phyloP scores from a whole-genome alignment of 345 rosid genomes.

The Eucalyptus microcorys region DNA sequence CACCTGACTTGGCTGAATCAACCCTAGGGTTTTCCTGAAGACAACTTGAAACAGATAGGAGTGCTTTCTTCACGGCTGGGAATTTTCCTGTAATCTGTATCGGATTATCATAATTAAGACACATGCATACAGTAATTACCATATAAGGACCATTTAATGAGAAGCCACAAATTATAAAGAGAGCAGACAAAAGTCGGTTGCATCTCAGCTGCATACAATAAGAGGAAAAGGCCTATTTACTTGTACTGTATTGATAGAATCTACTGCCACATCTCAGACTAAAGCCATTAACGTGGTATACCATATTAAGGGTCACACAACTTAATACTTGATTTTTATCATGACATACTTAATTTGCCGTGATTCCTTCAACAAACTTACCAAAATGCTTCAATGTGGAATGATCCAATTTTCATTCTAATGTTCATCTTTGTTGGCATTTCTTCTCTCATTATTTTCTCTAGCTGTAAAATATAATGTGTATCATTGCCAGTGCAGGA shows the following conservation, averaged over 20 bases:
- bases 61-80: slow-evolving; percentile 47
- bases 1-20: slow-evolving; percentile 7
- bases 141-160: neutral
- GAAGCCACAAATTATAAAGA: neutral
- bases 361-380: neutral
- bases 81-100: slow-evolving; percentile 48
- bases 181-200: neutral
- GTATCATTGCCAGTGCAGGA: neutral
- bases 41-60: slow-evolving; percentile 28
- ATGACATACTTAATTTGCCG: neutral
- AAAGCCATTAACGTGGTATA: neutral
- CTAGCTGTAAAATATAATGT: neutral
- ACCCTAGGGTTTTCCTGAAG: slow-evolving; percentile 38
- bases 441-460: neutral
- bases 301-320: neutral
- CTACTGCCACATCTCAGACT: neutral
- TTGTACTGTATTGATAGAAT: neutral
- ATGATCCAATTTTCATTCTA: neutral
- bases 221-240: neutral
- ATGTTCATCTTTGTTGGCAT: neutral
- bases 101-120: neutral
- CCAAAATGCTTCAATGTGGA: neutral
- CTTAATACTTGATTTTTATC: neutral
- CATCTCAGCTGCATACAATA: neutral
- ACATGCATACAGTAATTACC: neutral